A percentile compares a stretch with the other conserved stretches of the same genome.
Conservation (phyloP, 306 rosid species). For the Lotus japonicus region DNA sequence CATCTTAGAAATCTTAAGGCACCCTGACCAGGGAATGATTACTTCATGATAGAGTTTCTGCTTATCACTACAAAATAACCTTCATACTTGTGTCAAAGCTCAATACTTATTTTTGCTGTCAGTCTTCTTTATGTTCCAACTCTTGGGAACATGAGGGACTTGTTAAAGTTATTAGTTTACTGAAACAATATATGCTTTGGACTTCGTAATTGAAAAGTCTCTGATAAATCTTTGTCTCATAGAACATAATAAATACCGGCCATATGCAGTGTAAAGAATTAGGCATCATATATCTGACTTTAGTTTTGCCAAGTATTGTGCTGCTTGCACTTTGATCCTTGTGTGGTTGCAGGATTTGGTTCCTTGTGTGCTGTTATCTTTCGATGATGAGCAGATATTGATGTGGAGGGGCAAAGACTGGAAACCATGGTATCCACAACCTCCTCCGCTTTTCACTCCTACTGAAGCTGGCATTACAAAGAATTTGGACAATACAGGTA, state of each 20-base stretch:
- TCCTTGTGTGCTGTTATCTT: slow-evolving; percentile 88
- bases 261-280: not conserved
- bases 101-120: too few species aligned
- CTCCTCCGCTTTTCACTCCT: slow-evolving; percentile 29
- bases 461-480: slow-evolving; percentile 23
- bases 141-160: not conserved
- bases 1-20: not conserved
- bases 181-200: slow-evolving; percentile 4
- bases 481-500: slow-evolving; percentile 43
- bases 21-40: not conserved
- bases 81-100: not conserved
- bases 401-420: slow-evolving; percentile 85
- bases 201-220: not conserved
- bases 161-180: not conserved
- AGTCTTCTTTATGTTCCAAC: not conserved
- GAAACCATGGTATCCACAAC: slow-evolving; percentile 47
- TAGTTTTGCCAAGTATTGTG: not conserved
- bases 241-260: not conserved
- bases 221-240: not conserved
- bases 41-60: not conserved
- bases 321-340: slow-evolving; percentile 15
- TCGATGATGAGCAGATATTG: slow-evolving; percentile 77
- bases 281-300: not conserved
- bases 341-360: slow-evolving; percentile 73
- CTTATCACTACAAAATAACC: not conserved